These are phyloP conservation scores for Russula brevipes DNA, from an alignment of 768 basidiomycete species.

Conservation along the genomic window DNA sequence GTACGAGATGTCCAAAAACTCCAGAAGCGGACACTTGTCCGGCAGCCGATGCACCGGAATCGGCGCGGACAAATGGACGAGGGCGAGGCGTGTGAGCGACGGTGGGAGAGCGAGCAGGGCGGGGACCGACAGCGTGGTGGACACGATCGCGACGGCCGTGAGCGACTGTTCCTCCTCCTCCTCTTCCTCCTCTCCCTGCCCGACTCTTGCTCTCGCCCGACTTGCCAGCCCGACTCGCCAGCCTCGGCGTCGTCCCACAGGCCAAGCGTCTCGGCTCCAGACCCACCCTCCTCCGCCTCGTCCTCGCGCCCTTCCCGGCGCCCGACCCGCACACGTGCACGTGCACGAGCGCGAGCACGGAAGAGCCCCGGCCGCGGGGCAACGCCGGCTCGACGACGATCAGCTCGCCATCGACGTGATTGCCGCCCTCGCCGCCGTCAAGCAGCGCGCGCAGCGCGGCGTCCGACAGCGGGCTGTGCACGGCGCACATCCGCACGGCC, in stretches of 20 bases:
- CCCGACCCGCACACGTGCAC: neutral
- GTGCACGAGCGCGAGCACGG: neutral
- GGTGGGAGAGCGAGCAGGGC: slow-evolving; percentile 52
- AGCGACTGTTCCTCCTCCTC: neutral
- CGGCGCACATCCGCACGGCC: slow-evolving; percentile 53
- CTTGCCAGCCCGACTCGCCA: neutral
- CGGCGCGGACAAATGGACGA: slow-evolving; percentile 46
- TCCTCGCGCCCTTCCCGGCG: neutral
- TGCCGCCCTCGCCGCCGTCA: slow-evolving; percentile 27
- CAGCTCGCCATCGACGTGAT: slow-evolving; percentile 55
- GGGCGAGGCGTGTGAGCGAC: slow-evolving; percentile 58
- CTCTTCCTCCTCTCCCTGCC: neutral
- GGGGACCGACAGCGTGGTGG: slow-evolving; percentile 41
- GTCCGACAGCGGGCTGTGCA: slow-evolving; percentile 51
- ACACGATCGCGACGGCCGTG: slow-evolving; percentile 43
- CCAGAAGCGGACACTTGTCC: slow-evolving; percentile 53
- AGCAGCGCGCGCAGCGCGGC: slow-evolving; percentile 49
- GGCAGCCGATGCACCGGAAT: slow-evolving; percentile 56
- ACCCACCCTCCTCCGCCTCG: neutral
- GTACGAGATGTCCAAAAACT: slow-evolving; percentile 62
- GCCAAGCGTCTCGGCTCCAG: neutral
- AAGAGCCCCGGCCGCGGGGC: slow-evolving; percentile 43
- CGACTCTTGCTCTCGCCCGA: neutral
- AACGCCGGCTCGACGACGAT: slow-evolving; percentile 56
- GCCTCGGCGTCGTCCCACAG: slow-evolving; percentile 14